Evolutionary conservation across 108 stramenopile species (phyloP).

Genomic region (Discostella stelligeroides): DNA sequence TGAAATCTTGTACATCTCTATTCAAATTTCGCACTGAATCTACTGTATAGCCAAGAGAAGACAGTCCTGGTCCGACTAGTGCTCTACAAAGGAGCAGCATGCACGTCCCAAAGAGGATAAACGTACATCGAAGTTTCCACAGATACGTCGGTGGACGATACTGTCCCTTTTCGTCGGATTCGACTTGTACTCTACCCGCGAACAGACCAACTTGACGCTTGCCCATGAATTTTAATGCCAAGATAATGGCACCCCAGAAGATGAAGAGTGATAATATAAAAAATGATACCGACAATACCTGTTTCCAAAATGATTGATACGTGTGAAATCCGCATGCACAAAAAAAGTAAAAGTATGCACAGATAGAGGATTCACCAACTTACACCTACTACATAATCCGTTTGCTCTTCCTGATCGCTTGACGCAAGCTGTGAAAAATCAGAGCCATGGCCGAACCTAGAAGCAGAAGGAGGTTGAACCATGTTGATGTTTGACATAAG

Average conservation of each 20-base stretch:
- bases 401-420: constrained; percentile 28
- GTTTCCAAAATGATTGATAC: background rate
- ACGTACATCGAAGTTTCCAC: constrained; percentile 36
- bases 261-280: constrained; percentile 39
- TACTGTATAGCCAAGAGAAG: constrained; percentile 5
- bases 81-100: constrained; percentile 17
- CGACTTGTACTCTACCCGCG: constrained; percentile 36
- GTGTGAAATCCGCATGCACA: background rate
- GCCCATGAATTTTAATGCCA: constrained; percentile 36
- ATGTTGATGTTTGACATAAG: too few species aligned
- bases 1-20: constrained; percentile 26
- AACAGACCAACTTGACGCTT: constrained; percentile 17
- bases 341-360: background rate
- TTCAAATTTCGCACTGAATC: constrained; percentile 26
- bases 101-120: constrained; percentile 25
- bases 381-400: constrained; percentile 45
- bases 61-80: constrained; percentile 29
- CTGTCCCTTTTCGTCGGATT: constrained; percentile 30
- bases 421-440: constrained; percentile 32
- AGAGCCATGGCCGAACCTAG: constrained; percentile 35
- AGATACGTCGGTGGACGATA: constrained; percentile 27
- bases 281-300: constrained; percentile 29
- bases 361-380: background rate
- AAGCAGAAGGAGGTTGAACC: too few species aligned
- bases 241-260: constrained; percentile 29